Evolutionary conservation across 345 rosid genomes (phyloP).

Genomic region (Ceriops tagal): DNA sequence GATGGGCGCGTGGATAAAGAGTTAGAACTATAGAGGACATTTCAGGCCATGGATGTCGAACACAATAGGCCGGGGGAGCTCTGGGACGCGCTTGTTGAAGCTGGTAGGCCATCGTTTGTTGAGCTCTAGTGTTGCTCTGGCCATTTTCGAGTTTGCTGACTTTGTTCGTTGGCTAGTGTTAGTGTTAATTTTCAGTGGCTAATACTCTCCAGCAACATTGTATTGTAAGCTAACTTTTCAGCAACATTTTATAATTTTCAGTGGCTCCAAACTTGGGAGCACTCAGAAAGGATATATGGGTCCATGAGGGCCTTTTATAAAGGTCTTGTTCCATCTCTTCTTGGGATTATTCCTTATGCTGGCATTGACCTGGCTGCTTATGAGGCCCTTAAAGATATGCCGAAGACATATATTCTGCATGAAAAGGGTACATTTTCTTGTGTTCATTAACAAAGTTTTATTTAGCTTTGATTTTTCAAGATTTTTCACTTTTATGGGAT

Average conservation of each 20-base stretch:
- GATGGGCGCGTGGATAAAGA: constrained; percentile 69
- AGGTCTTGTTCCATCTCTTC: constrained; percentile 82
- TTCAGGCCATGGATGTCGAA: constrained; percentile 71
- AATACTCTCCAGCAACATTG: too few species aligned
- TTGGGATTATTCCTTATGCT: constrained; percentile 91
- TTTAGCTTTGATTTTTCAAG: not conserved
- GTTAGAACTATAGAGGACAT: too few species aligned
- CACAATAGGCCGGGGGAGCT: constrained; percentile 83
- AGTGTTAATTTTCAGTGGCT: too few species aligned
- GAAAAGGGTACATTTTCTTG: constrained; percentile 47
- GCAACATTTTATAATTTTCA: too few species aligned
- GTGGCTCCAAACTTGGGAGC: constrained; percentile 49
- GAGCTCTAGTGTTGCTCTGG: not conserved
- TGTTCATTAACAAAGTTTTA: not conserved
- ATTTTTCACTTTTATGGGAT: not conserved
- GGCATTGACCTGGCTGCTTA: constrained; percentile 95
- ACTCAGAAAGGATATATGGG: constrained; percentile 63
- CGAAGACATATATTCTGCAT: constrained; percentile 60
- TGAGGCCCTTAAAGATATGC: constrained; percentile 78
- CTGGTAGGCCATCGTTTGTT: constrained; percentile 45
- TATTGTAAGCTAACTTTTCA: too few species aligned
- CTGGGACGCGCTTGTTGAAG: constrained; percentile 72
- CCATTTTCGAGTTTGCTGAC: not conserved
- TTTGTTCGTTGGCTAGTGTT: too few species aligned
- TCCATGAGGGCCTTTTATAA: constrained; percentile 82